Conservation (phyloP, 495 filamentous ascomycete species). For the Hypoxylon lenormandii region DNA sequence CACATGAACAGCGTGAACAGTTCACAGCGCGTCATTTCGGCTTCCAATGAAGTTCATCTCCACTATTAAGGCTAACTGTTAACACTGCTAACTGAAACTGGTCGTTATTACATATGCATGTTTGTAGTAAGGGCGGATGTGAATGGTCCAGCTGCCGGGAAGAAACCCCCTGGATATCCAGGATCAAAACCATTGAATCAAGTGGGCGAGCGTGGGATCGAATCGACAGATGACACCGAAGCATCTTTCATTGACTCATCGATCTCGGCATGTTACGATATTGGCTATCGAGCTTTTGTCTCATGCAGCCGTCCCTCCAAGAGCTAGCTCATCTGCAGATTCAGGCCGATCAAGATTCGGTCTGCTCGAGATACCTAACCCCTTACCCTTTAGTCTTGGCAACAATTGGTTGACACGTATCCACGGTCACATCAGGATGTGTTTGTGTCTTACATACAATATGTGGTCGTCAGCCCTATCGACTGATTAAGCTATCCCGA, state of each 20-base stretch:
- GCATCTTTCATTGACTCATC: slow-evolving; percentile 42
- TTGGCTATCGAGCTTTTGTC: slow-evolving; percentile 5
- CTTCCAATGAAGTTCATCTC: slow-evolving; percentile 22
- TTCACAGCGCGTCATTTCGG: slow-evolving; percentile 10
- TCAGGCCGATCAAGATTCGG: slow-evolving; percentile 27
- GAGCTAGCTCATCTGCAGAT: slow-evolving; percentile 21
- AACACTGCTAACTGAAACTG: too few relatives aligned
- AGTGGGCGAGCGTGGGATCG: slow-evolving; percentile 8
- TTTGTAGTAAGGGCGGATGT: slow-evolving; percentile 9
- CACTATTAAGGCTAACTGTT: slow-evolving; percentile 40
- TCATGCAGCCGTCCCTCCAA: slow-evolving; percentile 21
- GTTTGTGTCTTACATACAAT: slow-evolving; percentile 6
- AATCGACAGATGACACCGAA: slow-evolving; percentile 44
- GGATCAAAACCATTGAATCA: slow-evolving; percentile 23
- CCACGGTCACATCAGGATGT: slow-evolving; percentile 5
- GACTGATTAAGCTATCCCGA: slow-evolving; percentile 25
- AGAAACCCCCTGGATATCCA: slow-evolving; percentile 21
- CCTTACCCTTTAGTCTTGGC: slow-evolving; percentile 10
- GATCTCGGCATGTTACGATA: slow-evolving; percentile 26
- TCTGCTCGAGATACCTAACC: slow-evolving; percentile 6
- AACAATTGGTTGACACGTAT: slow-evolving; percentile 38
- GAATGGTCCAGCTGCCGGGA: slow-evolving; percentile 25
- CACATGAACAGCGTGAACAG: slow-evolving; percentile 26
- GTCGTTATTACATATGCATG: too few relatives aligned
- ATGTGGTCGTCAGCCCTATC: slow-evolving; percentile 45